These are phyloP conservation scores for Stagonosporopsis rhizophila DNA, from an alignment of 2,329 filamentous ascomycete species.

Conservation along the genomic window DNA sequence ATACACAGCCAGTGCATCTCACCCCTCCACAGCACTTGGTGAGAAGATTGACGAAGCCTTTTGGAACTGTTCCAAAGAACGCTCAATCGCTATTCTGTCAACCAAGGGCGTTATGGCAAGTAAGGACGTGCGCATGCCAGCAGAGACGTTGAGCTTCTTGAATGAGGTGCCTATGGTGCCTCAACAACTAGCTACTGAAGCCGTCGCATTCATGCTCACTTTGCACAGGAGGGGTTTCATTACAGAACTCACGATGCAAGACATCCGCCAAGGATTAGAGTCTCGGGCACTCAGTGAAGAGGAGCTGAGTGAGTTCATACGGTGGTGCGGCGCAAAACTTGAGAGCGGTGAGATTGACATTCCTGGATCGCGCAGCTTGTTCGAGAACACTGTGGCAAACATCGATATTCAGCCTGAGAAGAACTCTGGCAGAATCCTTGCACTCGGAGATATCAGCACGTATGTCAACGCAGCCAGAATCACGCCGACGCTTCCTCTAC, in stretches of 20 bases:
- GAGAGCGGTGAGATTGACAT: constrained; percentile 74
- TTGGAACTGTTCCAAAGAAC: constrained; percentile 85
- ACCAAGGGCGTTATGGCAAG: constrained; percentile 87
- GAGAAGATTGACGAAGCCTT: constrained; percentile 93
- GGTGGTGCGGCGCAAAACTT: constrained; percentile 80
- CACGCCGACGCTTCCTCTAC: constrained; percentile 79
- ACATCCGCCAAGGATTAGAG: constrained; percentile 84
- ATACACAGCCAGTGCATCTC: constrained; percentile 88
- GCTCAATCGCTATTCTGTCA: constrained; percentile 83
- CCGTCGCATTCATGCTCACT: constrained; percentile 77
- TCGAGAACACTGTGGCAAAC: constrained; percentile 81
- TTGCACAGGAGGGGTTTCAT: constrained; percentile 85
- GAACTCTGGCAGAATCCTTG: constrained; percentile 72
- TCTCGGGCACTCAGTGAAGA: constrained; percentile 78
- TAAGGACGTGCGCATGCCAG: constrained; percentile 78
- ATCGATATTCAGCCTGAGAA: constrained; percentile 59
- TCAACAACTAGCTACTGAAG: constrained; percentile 71
- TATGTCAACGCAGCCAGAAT: constrained; percentile 82
- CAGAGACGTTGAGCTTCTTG: constrained; percentile 76
- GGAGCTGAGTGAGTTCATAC: constrained; percentile 83
- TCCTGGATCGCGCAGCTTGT: constrained; percentile 70
- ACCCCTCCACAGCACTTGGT: constrained; percentile 82
- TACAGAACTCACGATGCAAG: constrained; percentile 83
- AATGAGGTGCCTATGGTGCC: constrained; percentile 88
- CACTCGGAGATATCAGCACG: constrained; percentile 75